Base-by-base conservation (phyloP, 371 early-diverging fungal genomes). In the Saksenaea vasiformis region DNA sequence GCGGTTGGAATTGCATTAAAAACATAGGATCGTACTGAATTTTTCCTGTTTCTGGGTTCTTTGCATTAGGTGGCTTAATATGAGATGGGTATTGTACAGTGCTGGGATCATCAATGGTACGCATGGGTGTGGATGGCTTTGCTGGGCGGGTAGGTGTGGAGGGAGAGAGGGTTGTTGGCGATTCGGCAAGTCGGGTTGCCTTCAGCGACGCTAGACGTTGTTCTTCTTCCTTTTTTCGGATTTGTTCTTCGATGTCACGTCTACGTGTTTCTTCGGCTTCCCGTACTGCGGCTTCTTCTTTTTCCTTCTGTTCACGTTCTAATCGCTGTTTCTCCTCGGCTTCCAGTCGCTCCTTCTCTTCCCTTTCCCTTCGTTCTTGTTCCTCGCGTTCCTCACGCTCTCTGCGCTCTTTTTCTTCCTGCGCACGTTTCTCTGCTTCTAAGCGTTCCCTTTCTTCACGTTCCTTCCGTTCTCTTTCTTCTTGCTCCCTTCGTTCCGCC, bases 1-100 rank as follows among this genome's bases (percentile, higher is more conserved):
- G 76, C 7, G 77, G 74, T 70, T 79, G 80, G 78, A 95, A 95
- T 63, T 86, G 87, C 78, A 91, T 75, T 76, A 97, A 84, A 74
- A 95, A 97, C 57, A 79, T 86, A 59, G 84, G 82, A 27, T 84
- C 82, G 65, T 91, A 91, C 65, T 82, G 72, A 56, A 82, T 82
- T 68, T 82, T 85, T 51, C 86, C 85, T 44, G 72, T 73, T 9
- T 34, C 58, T 10, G 78, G 68, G 61, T 78, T 71, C 61, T 74
- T 67, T 37, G 31, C 54, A 17, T 56, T 69, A 10, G 83, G 80
- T 53, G 75, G 74, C 57, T 69, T 67, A 39, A 85, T 76, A 17
- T 73, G 62, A 54, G 78, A 62, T 35, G 87, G 83, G 65, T 85
- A 78, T 22, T 65, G 37, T 11, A 81, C 67, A 2, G 74, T 41